A percentile compares a stretch with the other conserved stretches of the same genome.
phyloP scores from a whole-genome alignment of 2,329 filamentous ascomycete species.

The Fusarium nurragi region DNA sequence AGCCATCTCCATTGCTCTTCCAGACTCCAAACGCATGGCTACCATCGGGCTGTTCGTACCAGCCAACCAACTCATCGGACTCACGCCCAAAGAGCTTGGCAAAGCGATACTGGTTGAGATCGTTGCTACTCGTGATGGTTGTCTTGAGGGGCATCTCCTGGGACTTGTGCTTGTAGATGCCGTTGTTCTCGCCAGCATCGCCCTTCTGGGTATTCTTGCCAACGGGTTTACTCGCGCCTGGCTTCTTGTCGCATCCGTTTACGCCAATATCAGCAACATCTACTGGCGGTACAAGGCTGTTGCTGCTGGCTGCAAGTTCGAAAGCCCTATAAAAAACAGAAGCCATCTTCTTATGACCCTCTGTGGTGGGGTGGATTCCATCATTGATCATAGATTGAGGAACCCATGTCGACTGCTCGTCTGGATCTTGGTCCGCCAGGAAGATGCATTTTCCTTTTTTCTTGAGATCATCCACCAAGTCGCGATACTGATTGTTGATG shows the following conservation, averaged over 20 bases:
- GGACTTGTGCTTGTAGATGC: slow-evolving; percentile 42
- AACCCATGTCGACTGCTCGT: not conserved
- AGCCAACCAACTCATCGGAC: slow-evolving; percentile 39
- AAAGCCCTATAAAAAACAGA: slow-evolving; percentile 2
- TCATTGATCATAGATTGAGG: not conserved
- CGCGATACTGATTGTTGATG: slow-evolving; percentile 5
- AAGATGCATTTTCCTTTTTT: not conserved
- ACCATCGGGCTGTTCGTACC: slow-evolving; percentile 17
- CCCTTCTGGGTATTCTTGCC: slow-evolving; percentile 43
- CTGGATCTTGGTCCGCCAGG: not conserved
- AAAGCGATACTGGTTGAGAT: slow-evolving; percentile 41
- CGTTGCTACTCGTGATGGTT: slow-evolving; percentile 31
- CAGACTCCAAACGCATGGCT: slow-evolving; percentile 1
- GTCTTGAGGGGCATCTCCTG: slow-evolving; percentile 24
- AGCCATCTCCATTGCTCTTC: slow-evolving; percentile 2
- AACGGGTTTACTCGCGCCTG: slow-evolving; percentile 32
- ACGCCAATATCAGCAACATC: not conserved
- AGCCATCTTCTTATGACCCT: slow-evolving; percentile 6
- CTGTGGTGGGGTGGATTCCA: not conserved
- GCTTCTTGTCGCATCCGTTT: slow-evolving; percentile 34
- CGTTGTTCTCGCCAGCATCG: slow-evolving; percentile 42
- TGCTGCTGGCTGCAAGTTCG: not conserved
- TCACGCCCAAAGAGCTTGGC: slow-evolving; percentile 26
- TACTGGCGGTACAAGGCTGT: not conserved
- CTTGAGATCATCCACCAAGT: not conserved